A percentile compares a stretch with the other conserved stretches of the same genome.
Evolutionary conservation across 2,329 filamentous ascomycete genomes (phyloP).

Genomic region (Talaromyces sp.): DNA sequence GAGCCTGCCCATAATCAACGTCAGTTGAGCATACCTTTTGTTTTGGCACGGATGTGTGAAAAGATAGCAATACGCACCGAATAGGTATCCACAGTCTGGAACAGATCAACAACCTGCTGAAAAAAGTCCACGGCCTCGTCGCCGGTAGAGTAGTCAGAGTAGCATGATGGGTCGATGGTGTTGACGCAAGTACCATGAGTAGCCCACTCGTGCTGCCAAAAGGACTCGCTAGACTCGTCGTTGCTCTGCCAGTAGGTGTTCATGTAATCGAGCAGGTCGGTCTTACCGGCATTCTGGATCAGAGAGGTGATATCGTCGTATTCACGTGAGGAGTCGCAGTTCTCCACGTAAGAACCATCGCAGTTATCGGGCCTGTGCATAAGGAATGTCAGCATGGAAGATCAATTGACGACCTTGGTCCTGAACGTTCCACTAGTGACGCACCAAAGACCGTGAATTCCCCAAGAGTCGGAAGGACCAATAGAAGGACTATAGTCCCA

Average conservation of each 20-base stretch:
- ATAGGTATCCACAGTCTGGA: slow-evolving; percentile 53
- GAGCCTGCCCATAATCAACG: too few relatives aligned
- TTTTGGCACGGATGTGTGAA: neutral
- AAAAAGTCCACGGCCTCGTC: slow-evolving; percentile 58
- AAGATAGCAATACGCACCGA: slow-evolving; percentile 26
- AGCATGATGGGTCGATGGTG: slow-evolving; percentile 62
- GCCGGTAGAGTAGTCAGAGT: slow-evolving; percentile 50
- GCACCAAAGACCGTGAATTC: slow-evolving; percentile 54
- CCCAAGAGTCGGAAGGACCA: slow-evolving; percentile 54
- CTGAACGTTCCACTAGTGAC: slow-evolving; percentile 50
- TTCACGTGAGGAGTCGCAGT: slow-evolving; percentile 50
- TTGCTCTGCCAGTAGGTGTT: slow-evolving; percentile 57
- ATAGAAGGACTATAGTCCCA: slow-evolving; percentile 54
- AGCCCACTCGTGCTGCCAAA: slow-evolving; percentile 68
- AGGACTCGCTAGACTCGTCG: slow-evolving; percentile 49
- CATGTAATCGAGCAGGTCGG: slow-evolving; percentile 54
- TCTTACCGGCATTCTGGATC: slow-evolving; percentile 46
- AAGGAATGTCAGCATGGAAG: slow-evolving; percentile 27
- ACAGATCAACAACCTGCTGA: slow-evolving; percentile 50
- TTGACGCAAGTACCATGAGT: slow-evolving; percentile 70
- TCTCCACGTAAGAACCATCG: slow-evolving; percentile 53
- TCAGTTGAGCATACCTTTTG: too few relatives aligned
- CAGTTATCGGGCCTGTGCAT: slow-evolving; percentile 46
- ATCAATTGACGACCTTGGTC: too few relatives aligned
- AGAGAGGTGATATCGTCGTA: slow-evolving; percentile 56